Percentiles rank a stretch among this genome's conserved stretches.
phyloP scores from a whole-genome alignment of 2,329 filamentous ascomycete genomes.

The Coleophoma cylindrospora region DNA sequence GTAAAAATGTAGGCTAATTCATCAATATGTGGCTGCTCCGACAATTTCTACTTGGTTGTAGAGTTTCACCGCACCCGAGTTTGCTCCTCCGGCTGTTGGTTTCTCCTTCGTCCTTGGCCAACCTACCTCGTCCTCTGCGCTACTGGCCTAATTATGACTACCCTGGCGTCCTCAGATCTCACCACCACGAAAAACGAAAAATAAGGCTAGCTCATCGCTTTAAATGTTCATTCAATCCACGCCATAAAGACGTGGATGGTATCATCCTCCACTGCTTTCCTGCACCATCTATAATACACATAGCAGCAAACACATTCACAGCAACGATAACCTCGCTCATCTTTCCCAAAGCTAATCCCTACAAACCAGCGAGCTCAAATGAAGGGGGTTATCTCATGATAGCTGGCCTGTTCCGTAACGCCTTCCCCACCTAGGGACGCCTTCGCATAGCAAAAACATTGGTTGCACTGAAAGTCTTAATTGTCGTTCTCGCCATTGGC shows the following conservation, averaged over 20 bases:
- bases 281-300: constrained; percentile 20
- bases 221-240: constrained; percentile 6
- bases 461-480: constrained; percentile 10
- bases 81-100: no score
- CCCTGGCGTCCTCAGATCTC: no score
- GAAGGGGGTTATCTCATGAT: constrained; percentile 12
- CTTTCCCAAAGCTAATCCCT: constrained; percentile 6
- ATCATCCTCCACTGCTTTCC: constrained; percentile 12
- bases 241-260: constrained; percentile 12
- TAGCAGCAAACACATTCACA: constrained; percentile 11
- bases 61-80: no score
- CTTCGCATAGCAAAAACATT: constrained; percentile 5
- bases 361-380: constrained; percentile 7
- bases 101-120: no score
- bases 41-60: no score
- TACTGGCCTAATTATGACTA: no score
- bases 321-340: constrained; percentile 10
- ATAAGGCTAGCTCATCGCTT: background rate
- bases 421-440: constrained; percentile 13
- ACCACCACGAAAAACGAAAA: no score
- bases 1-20: no score
- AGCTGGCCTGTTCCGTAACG: constrained; percentile 16
- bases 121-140: no score
- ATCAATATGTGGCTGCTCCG: no score
- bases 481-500: constrained; percentile 16